These are phyloP conservation scores for Stylonectria norvegica DNA, from an alignment of 2,329 filamentous ascomycete species.

Conservation along the genomic window DNA sequence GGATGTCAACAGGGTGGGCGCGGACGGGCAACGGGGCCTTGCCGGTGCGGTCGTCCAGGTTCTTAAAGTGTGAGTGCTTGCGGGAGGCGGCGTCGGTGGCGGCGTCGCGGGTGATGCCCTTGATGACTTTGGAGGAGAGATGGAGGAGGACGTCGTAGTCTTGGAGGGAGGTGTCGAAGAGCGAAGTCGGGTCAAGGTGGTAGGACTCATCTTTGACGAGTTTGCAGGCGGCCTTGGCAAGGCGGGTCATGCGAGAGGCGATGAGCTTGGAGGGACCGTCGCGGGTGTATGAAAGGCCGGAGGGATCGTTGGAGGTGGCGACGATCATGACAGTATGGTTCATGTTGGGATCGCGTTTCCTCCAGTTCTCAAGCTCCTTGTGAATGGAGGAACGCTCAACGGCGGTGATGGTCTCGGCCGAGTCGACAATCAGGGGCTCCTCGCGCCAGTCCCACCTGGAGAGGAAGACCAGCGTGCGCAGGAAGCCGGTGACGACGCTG, in stretches of 20 bases:
- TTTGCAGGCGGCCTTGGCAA: conserved; percentile 73
- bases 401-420: conserved; percentile 57
- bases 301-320: conserved; percentile 72
- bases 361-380: conserved; percentile 76
- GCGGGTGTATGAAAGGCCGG: conserved; percentile 77
- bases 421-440: conserved; percentile 76
- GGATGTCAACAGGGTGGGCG: conserved; percentile 58
- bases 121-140: conserved; percentile 55
- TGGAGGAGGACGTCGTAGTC: conserved; percentile 89
- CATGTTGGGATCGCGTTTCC: conserved; percentile 84
- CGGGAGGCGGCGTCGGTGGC: conserved; percentile 34
- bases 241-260: conserved; percentile 74
- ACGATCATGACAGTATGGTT: conserved; percentile 79
- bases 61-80: conserved; percentile 68
- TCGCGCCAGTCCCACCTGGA: conserved; percentile 89
- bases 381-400: conserved; percentile 60
- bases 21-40: conserved; percentile 46
- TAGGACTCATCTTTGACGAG: conserved; percentile 53
- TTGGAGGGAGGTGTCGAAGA: conserved; percentile 69
- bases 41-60: conserved; percentile 62
- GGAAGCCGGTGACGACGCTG: conserved; percentile 73
- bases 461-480: conserved; percentile 75
- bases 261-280: conserved; percentile 73
- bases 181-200: conserved; percentile 44
- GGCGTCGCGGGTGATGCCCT: conserved; percentile 38